Percentiles rank a stretch among this genome's conserved stretches.
These are phyloP conservation scores for Macrotyloma uniflorum DNA, from an alignment of 306 rosid species.

Conservation along the genomic window DNA sequence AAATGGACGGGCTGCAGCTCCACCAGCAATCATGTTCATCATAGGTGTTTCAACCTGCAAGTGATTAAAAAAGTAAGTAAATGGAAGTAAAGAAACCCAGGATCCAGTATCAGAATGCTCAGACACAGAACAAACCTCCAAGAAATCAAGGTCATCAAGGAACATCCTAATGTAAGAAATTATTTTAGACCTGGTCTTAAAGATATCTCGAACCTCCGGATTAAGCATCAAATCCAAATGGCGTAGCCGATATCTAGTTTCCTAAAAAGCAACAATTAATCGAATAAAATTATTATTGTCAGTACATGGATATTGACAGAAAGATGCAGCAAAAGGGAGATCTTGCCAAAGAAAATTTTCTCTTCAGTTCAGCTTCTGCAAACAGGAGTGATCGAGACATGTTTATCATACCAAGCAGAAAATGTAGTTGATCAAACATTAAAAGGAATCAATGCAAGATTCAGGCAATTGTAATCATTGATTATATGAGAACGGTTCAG, in stretches of 20 bases:
- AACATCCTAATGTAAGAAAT: constrained; percentile 67
- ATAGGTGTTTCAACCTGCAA: constrained; percentile 96
- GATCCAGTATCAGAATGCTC: not conserved
- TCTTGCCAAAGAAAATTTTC: not conserved
- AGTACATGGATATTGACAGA: not conserved
- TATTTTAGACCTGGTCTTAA: constrained; percentile 74
- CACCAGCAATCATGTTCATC: constrained; percentile 99
- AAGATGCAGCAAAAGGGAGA: constrained; percentile 1
- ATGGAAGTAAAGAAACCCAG: not conserved
- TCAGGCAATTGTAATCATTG: not conserved
- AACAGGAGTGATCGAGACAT: constrained; percentile 34
- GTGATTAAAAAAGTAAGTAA: constrained; percentile 31
- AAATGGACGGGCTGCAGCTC: constrained; percentile 96
- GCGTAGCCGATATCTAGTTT: constrained; percentile 89
- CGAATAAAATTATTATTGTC: not conserved
- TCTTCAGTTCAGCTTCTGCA: not conserved
- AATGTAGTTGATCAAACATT: not conserved
- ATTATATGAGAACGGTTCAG: not conserved
- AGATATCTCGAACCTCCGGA: constrained; percentile 80
- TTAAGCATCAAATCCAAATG: constrained; percentile 91
- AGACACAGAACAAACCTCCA: constrained; percentile 72
- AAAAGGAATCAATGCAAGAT: not conserved
- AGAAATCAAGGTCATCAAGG: constrained; percentile 80
- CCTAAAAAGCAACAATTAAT: constrained; percentile 45
- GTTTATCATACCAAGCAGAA: not conserved